A percentile compares a stretch with the other conserved stretches of the same genome.
Conservation (phyloP, 2,329 filamentous ascomycete genomes). For the Ceratocystis eucalypticola region DNA sequence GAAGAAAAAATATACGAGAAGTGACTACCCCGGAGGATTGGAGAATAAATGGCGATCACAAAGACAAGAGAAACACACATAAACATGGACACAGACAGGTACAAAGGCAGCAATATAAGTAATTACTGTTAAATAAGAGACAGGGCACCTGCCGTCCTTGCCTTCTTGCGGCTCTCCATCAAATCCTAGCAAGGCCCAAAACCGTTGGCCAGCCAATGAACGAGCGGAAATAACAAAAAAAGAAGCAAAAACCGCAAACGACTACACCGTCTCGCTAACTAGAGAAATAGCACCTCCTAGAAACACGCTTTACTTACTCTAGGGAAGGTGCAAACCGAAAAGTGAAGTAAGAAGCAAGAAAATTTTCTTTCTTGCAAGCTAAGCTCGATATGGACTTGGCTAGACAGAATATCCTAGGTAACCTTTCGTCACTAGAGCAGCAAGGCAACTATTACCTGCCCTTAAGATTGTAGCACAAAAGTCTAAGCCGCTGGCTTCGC, state of each 20-base stretch:
- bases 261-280: neutral
- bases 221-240: neutral
- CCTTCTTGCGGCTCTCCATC: neutral
- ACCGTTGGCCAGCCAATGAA: neutral
- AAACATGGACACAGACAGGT: neutral
- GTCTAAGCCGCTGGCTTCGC: neutral
- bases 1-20: neutral
- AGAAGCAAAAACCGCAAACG: neutral
- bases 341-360: neutral
- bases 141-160: neutral
- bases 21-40: neutral
- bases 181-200: neutral
- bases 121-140: neutral
- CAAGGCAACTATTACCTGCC: neutral
- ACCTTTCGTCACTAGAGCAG: neutral
- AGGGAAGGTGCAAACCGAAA: neutral
- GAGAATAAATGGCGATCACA: neutral
- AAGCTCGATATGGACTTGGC: neutral
- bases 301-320: neutral
- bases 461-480: neutral
- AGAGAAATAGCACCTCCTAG: neutral
- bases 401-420: neutral
- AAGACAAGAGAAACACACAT: neutral
- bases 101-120: neutral
- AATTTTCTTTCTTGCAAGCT: neutral